phyloP scores from a whole-genome alignment of 805 yeast genomes.

The Yamadazyma ubonensis region DNA sequence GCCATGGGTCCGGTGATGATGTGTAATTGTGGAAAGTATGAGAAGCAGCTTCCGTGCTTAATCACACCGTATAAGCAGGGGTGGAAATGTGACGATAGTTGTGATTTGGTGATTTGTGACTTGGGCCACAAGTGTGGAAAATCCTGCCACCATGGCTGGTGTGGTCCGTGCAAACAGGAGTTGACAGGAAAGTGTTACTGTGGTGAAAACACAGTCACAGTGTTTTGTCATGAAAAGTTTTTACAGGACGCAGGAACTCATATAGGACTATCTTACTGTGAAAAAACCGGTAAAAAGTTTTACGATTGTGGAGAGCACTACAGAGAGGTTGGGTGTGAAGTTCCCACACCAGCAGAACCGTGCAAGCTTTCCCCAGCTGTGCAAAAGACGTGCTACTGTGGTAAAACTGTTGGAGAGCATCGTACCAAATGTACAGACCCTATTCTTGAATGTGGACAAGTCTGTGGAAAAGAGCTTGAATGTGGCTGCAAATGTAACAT shows the following conservation, averaged over 20 bases:
- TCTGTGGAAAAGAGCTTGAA: slow-evolving; percentile 59
- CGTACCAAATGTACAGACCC: slow-evolving; percentile 72
- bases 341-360: slow-evolving; percentile 28
- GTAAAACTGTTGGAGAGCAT: slow-evolving; percentile 50
- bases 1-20: slow-evolving; percentile 69
- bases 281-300: slow-evolving; percentile 41
- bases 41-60: slow-evolving; percentile 68
- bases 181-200: slow-evolving; percentile 67
- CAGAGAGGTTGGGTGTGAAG: slow-evolving; percentile 54
- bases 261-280: slow-evolving; percentile 38
- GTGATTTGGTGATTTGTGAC: slow-evolving; percentile 60
- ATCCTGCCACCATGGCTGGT: slow-evolving; percentile 75
- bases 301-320: slow-evolving; percentile 66
- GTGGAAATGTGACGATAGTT: slow-evolving; percentile 64
- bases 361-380: slow-evolving; percentile 67
- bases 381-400: slow-evolving; percentile 76
- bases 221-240: slow-evolving; percentile 45
- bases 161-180: slow-evolving; percentile 65
- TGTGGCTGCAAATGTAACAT: slow-evolving; percentile 76
- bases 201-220: slow-evolving; percentile 50
- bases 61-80: slow-evolving; percentile 66
- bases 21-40: slow-evolving; percentile 73
- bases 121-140: slow-evolving; percentile 65
- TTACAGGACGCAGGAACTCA: slow-evolving; percentile 30
- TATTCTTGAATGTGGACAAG: slow-evolving; percentile 67